Base-by-base conservation (phyloP, 2,329 filamentous ascomycete genomes). In the Exophiala lecanii-corni region DNA sequence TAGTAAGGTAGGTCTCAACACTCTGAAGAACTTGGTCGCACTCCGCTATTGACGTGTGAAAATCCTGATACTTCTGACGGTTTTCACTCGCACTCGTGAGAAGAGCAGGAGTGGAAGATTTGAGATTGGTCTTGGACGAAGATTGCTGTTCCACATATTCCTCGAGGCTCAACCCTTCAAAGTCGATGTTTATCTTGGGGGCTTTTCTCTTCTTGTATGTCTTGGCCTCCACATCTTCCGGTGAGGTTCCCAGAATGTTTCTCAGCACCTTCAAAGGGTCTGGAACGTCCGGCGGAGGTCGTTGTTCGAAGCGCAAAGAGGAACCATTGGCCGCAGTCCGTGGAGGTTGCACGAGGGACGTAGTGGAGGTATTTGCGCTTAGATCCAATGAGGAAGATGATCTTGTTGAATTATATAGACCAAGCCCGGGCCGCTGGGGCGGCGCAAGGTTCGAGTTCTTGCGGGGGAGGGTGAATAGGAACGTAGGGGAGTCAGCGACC, bases 11-110 rank as follows among this genome's bases (percentile, higher is more conserved):
- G 21, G 79, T 82, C 68, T 98, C 91, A 41, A 98, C 92, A 0
- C 89, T 95, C 64, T 82, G 86, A 34, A 97, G 76, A 38, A 97
- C 87, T 61, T 94, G 85, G 65, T 98, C 92, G 68, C 91, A 98
- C 38, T 87, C 69, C 30, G 73, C 59, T 57, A 98, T 97, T 3
- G 89, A 94, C 57, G 78, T 80, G 65, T 97, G 92, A 31, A 98
- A 74, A 43, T 94, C 88, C 63, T 96, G 84, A 57, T 94, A 94
- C 58, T 84, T 89, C 58, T 83, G 74, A 62, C 84, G 86, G 54
- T 95, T 87, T 53, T 76, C 77, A 63, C 92, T 84, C 62, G 89
- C 43, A 12, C 36, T 40, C 7, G 23, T 6, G 12, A 6, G 7
- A 26, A 12, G 23, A n/a, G 39, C 31, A 9, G 36, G 18, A 13